Evolutionary conservation across 2,329 filamentous ascomycete genomes (phyloP), one percentile per base, ranked within the genome.

Genomic region (Talaromyces albobiverticillius): DNA sequence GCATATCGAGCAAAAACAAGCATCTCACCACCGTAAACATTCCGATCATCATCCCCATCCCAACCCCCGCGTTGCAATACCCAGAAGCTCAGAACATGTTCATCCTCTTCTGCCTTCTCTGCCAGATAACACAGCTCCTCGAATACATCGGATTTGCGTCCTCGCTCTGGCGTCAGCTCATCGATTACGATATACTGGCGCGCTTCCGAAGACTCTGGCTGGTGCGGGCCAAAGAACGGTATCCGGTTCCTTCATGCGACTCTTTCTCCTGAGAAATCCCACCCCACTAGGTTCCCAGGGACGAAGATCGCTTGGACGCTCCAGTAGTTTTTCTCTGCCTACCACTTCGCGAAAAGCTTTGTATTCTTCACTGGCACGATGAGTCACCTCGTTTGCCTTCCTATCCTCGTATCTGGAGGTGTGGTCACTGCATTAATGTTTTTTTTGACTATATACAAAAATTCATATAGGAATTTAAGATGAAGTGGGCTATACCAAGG

Each of bases 251-350:
- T 18, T 23, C 5, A 18, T 16, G 43, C 11, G 5, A 9, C n/a
- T 18, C 4, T 9, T 18, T 23, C n/a, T 23, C 14, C 16, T 46
- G 25, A 46, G 43, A 46, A 46, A 46, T 7, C 43, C 43, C n/a
- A 46, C 29, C 4, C 20, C 14, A 16, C 22, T 26, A 22, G 43
- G 22, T 20, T 26, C 18, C 43, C 43, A 46, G 43, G 26, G 26
- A 31, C 43, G 43, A 9, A 46, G 43, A 18, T 46, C 43, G 18
- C 43, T 46, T n/a, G 43, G 43, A 25, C 43, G 43, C 43, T 46
- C 43, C 14, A 46, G 43, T 7, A 46, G 43, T 18, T 11, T 13
- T 10, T 46, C 43, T n/a, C 20, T 16, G 43, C 43, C 25, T 13
- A 46, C 43, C 25, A 22, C 43, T 6, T n/a, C 43, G 2, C 43